Base-by-base conservation (phyloP, 2,329 filamentous ascomycete species). In the Penicillium brasilianum region DNA sequence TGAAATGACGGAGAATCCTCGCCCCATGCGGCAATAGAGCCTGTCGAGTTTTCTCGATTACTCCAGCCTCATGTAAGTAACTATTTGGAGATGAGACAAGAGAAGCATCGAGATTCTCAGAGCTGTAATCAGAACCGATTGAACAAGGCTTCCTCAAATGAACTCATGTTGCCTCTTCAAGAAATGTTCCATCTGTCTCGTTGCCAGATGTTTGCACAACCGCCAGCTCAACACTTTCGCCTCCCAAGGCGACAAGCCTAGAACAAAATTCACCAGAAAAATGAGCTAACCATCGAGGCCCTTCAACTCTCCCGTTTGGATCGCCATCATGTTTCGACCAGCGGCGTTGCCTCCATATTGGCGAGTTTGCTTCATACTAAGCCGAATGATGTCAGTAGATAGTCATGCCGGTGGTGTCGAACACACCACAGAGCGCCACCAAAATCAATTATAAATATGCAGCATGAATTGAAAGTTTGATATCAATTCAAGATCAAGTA, bases 311-410 rank as follows among this genome's bases (percentile, higher is more conserved):
- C 34, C 37, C 41, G 36, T 44, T 20, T 34, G 8, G 22, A 32
- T 11, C 57, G 20, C 37, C 34, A 18, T 36, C 22, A 13, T 36
- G 9, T 34, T 50, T 51, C 20, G 51, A 28, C 36, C 18, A 59
- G n/a, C 1, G 2, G 2, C n/a, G 22, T 66, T 46, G 66, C 66
- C 66, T 58, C 66, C 34, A 4, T 39, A 22, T 37, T 55, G 55
- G 50, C 59, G 61, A 58, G n/a, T 56, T 41, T 28, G 22, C 46
- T 48, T 54, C 32, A 13, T 32, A 28, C 34, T 16, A 16, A 32
- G 39, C 11, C 11, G 25, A 34, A 59, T 69, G 66, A 69, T 69
- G 67, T 69, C 66, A 69, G 44, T 25, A 20, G 43, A 39, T 16
- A 54, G 57, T 66, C 63, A 69, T 66, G 28, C 37, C 28, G 32